Percentiles rank a stretch among this genome's conserved stretches.
Evolutionary conservation across 2,329 filamentous ascomycete genomes (phyloP).

Genomic region (Scolecobasidium constrictum): DNA sequence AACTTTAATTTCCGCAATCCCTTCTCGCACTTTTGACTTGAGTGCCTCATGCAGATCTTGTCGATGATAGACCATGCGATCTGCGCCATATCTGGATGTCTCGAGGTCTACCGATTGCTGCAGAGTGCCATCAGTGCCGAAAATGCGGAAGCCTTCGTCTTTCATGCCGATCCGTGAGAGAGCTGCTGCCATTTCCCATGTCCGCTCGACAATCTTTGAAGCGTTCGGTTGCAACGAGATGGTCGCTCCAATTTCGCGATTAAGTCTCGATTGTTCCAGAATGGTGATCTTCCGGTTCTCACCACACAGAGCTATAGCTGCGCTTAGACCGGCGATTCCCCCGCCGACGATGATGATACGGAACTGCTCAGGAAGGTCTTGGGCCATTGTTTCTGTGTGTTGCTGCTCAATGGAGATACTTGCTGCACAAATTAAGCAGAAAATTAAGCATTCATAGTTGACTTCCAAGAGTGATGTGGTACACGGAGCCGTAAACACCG

Average conservation of each 20-base stretch:
- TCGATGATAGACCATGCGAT: constrained; percentile 31
- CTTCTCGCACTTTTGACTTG: constrained; percentile 16
- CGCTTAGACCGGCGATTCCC: constrained; percentile 19
- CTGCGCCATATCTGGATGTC: constrained; percentile 24
- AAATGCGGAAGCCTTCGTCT: constrained; percentile 27
- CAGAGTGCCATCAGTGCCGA: constrained; percentile 20
- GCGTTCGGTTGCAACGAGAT: constrained; percentile 32
- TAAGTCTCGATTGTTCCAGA: constrained; percentile 14
- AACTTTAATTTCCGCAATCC: constrained; percentile 9
- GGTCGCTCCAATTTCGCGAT: constrained; percentile 22
- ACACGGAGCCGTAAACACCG: too few relatives aligned
- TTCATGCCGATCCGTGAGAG: constrained; percentile 18
- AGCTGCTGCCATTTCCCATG: constrained; percentile 20
- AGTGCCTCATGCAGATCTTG: constrained; percentile 29
- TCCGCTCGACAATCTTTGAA: constrained; percentile 21
- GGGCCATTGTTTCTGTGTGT: too few relatives aligned
- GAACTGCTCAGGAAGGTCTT: too few relatives aligned
- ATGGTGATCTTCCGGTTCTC: constrained; percentile 16
- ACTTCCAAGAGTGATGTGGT: too few relatives aligned
- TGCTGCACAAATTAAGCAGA: too few relatives aligned
- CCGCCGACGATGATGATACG: constrained; percentile 18
- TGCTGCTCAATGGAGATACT: too few relatives aligned
- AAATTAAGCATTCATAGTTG: too few relatives aligned
- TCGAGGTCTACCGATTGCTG: constrained; percentile 22
- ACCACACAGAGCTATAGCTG: constrained; percentile 18